A percentile compares a stretch with the other conserved stretches of the same genome.
phyloP scores from a whole-genome alignment of 73 alveolate genomes.

The Paramecium octaurelia region DNA sequence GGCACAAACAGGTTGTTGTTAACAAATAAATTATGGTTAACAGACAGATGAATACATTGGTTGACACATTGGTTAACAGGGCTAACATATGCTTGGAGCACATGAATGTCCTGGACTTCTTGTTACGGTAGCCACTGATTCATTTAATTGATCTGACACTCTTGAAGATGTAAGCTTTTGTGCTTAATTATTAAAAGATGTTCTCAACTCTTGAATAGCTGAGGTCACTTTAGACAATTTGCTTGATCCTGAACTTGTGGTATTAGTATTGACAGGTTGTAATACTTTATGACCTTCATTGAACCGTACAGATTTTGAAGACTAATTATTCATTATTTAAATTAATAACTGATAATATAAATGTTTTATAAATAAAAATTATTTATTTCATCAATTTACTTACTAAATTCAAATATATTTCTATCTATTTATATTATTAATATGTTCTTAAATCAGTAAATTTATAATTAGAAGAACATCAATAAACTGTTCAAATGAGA shows the following conservation, averaged over 20 bases:
- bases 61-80: neutral
- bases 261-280: neutral
- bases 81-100: neutral
- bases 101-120: constrained; percentile 4
- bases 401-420: too few relatives aligned
- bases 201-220: constrained; percentile 29
- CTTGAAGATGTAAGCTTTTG: neutral
- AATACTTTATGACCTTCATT: constrained; percentile 16
- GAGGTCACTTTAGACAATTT: neutral
- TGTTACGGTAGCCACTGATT: neutral
- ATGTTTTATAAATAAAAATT: neutral
- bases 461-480: too few relatives aligned
- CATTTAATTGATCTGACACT: constrained; percentile 44
- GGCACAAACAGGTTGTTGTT: neutral
- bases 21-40: neutral
- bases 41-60: neutral
- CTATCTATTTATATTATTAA: too few relatives aligned
- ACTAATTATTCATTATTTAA: constrained; percentile 9
- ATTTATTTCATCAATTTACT: too few relatives aligned
- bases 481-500: too few relatives aligned
- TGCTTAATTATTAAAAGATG: constrained; percentile 2
- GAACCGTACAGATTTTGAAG: constrained; percentile 9
- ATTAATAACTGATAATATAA: neutral
- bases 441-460: too few relatives aligned
- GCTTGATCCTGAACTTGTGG: neutral